phyloP scores from a whole-genome alignment of 2,329 filamentous ascomycete species.

The Ophiostoma sp. region DNA sequence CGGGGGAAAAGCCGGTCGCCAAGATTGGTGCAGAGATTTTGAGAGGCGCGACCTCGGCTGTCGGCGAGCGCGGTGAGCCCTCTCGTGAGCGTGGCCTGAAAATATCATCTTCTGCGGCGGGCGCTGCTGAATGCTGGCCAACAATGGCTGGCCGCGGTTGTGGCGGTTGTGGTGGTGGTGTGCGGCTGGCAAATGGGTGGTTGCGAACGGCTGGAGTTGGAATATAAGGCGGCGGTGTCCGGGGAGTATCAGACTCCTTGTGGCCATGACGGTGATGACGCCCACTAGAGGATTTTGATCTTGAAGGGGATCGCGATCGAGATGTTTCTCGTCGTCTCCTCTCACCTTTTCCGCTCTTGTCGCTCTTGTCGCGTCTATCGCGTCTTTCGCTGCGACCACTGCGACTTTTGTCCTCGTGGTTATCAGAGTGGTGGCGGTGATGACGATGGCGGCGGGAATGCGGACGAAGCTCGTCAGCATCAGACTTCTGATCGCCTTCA shows the following conservation, averaged over 20 bases:
- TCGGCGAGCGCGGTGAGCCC: conserved; percentile 21
- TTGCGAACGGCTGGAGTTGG: conserved; percentile 11
- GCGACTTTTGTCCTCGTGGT: conserved; percentile 25
- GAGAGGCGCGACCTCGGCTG: conserved; percentile 25
- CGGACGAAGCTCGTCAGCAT: conserved; percentile 26
- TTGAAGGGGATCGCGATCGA: conserved; percentile 19
- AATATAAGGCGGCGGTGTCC: conserved; percentile 10
- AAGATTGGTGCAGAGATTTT: conserved; percentile 49
- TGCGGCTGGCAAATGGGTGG: conserved; percentile 25
- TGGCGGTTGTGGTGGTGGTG: conserved; percentile 23
- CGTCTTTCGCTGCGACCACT: conserved; percentile 12
- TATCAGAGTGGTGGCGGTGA: conserved; percentile 26
- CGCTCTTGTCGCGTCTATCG: conserved; percentile 20
- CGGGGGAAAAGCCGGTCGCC: conserved; percentile 43
- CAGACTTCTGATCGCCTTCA: conserved; percentile 32
- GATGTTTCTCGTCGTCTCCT: not conserved
- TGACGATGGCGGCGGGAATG: conserved; percentile 25
- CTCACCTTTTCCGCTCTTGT: conserved; percentile 6
- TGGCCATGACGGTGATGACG: conserved; percentile 18
- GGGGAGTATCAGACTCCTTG: conserved; percentile 15
- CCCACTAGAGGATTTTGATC: conserved; percentile 14
- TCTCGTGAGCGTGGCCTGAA: conserved; percentile 25
- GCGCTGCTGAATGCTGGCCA: not conserved
- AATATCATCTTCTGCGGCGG: conserved; percentile 21
- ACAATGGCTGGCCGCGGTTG: conserved; percentile 18